Percentiles rank a stretch among this genome's conserved stretches.
These are phyloP conservation scores for Medicago lupulina DNA, from an alignment of 306 rosid genomes.

Conservation along the genomic window DNA sequence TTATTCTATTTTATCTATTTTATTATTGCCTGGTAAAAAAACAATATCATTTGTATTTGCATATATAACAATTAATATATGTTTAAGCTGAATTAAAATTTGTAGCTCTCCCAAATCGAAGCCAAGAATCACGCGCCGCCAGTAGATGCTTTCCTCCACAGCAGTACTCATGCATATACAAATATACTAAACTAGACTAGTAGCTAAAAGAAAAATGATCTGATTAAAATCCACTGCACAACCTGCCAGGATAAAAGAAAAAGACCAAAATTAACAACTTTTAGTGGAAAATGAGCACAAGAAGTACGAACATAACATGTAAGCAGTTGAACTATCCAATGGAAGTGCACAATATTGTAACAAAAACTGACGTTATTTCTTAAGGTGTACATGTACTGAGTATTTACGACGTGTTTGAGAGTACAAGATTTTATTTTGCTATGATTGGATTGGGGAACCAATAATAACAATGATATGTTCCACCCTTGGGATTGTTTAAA, in stretches of 20 bases:
- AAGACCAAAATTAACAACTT: neutral
- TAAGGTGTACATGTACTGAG: no score
- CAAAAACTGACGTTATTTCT: no score
- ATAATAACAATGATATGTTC: no score
- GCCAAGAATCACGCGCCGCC: conserved; percentile 49
- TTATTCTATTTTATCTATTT: conserved; percentile 35
- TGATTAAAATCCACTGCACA: conserved; percentile 27
- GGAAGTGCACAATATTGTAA: no score
- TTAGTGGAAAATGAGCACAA: neutral
- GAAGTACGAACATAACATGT: conserved; percentile 13
- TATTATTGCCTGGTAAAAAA: conserved; percentile 32
- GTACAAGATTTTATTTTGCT: no score
- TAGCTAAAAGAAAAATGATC: conserved; percentile 5
- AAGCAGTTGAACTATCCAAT: neutral
- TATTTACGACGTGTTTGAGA: no score
- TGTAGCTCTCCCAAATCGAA: conserved; percentile 40
- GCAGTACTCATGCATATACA: conserved; percentile 46
- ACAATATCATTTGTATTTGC: conserved; percentile 39
- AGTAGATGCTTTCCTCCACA: conserved; percentile 45
- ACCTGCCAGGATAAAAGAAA: conserved; percentile 40
- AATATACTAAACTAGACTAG: conserved; percentile 1
- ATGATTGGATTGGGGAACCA: no score
- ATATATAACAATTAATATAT: conserved; percentile 43
- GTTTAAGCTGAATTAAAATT: conserved; percentile 27
- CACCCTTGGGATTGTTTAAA: no score